Percentiles rank a stretch among this genome's conserved stretches.
Conservation (phyloP, 2,329 filamentous ascomycete genomes). For the Paracamarosporium sp. region DNA sequence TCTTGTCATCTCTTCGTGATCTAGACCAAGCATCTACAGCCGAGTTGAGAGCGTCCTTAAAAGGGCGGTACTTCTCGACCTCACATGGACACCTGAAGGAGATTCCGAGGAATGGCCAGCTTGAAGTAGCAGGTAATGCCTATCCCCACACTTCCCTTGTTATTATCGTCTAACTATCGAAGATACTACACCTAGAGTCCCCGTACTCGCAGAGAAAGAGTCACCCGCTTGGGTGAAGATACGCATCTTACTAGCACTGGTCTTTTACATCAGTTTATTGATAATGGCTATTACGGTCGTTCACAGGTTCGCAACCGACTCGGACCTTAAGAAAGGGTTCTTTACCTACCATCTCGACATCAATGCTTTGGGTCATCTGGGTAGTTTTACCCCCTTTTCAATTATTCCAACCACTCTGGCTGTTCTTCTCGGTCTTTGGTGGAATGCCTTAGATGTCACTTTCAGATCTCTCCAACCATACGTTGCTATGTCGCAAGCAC, state of each 20-base stretch:
- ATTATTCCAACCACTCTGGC: conserved; percentile 24
- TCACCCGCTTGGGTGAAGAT: conserved; percentile 12
- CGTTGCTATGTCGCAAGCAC: conserved; percentile 21
- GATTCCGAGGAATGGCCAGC: background rate
- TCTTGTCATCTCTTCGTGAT: conserved; percentile 7
- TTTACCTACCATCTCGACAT: conserved; percentile 19
- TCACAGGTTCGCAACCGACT: conserved; percentile 7
- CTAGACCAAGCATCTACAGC: conserved; percentile 7
- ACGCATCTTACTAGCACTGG: conserved; percentile 1
- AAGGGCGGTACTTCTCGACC: background rate
- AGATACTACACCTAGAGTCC: background rate
- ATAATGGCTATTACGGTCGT: conserved; percentile 13
- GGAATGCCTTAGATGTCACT: conserved; percentile 24
- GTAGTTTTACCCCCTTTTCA: conserved; percentile 21
- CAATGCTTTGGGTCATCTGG: conserved; percentile 6
- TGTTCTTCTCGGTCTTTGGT: conserved; percentile 23
- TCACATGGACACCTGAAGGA: conserved; percentile 6
- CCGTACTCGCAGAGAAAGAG: background rate
- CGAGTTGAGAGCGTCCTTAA: conserved; percentile 2
- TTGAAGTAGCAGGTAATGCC: conserved; percentile 1
- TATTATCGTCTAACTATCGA: background rate
- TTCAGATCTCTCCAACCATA: conserved; percentile 27
- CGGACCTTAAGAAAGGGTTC: conserved; percentile 11
- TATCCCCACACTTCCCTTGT: background rate
- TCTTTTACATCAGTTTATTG: conserved; percentile 6